These are phyloP conservation scores for Cordia subcordata DNA, from an alignment of 257 asterid species.

Conservation along the genomic window DNA sequence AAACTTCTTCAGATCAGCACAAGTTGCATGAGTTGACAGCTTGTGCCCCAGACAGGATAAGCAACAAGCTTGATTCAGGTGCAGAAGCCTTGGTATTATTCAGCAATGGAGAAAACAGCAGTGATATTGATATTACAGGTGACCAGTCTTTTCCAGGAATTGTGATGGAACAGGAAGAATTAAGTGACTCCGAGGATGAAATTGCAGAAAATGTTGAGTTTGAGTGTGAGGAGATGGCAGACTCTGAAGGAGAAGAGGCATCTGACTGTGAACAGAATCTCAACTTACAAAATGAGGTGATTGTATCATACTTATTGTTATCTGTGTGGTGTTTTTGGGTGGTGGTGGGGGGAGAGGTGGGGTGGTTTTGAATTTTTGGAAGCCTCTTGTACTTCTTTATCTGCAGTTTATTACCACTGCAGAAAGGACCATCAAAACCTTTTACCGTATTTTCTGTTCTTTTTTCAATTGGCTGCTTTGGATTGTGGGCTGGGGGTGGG, in stretches of 20 bases:
- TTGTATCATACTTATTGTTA: conserved; percentile 8
- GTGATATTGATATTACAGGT: conserved; percentile 23
- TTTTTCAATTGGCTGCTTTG: too few relatives aligned
- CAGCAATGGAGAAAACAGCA: conserved; percentile 33
- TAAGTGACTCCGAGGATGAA: conserved; percentile 96
- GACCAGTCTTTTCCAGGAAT: conserved; percentile 64
- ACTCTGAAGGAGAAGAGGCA: conserved; percentile 77
- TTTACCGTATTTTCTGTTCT: too few relatives aligned
- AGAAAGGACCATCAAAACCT: too few relatives aligned
- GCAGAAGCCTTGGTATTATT: conserved; percentile 27
- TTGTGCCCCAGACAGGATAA: conserved; percentile 29
- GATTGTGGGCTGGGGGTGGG: too few relatives aligned
- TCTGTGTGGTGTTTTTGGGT: too few relatives aligned
- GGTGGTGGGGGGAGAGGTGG: too few relatives aligned
- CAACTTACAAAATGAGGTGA: conserved; percentile 65
- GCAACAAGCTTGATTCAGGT: conserved; percentile 27
- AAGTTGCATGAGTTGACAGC: conserved; percentile 1
- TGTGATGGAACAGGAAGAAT: conserved; percentile 97
- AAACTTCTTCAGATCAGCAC: conserved; percentile 20
- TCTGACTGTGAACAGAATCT: conserved; percentile 55
- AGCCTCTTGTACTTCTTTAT: too few relatives aligned
- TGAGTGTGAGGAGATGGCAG: conserved; percentile 98
- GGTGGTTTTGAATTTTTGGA: too few relatives aligned
- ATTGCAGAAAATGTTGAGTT: conserved; percentile 84
- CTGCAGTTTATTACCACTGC: too few relatives aligned